A percentile compares a stretch with the other conserved stretches of the same genome.
These are phyloP conservation scores for Tulasnella sp. DNA, from an alignment of 768 basidiomycete species.

Conservation along the genomic window DNA sequence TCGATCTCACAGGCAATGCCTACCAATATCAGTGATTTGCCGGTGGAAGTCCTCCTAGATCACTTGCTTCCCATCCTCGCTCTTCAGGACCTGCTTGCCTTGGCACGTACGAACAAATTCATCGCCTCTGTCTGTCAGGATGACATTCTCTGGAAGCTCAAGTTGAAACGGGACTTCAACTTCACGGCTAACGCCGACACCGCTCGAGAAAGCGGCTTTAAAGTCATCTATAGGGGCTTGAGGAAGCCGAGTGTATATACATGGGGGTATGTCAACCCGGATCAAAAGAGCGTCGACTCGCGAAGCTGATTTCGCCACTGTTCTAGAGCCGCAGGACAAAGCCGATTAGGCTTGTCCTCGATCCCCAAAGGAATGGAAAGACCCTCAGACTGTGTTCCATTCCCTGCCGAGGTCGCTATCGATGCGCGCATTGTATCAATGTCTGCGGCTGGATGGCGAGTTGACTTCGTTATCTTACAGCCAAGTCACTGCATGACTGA, in stretches of 20 bases:
- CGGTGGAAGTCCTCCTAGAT: conserved; percentile 69
- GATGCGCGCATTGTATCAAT: conserved; percentile 58
- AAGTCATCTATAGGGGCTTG: conserved; percentile 63
- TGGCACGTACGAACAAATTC: conserved; percentile 52
- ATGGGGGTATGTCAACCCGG: conserved; percentile 45
- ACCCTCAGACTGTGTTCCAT: conserved; percentile 39
- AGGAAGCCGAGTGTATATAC: conserved; percentile 35
- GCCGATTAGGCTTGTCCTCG: conserved; percentile 47
- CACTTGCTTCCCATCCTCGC: conserved; percentile 41
- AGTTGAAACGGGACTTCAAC: conserved; percentile 60
- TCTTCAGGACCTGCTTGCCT: conserved; percentile 42
- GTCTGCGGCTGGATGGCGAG: conserved; percentile 74
- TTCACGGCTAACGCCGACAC: conserved; percentile 53
- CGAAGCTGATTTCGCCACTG: neutral
- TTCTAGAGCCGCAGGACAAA: conserved; percentile 48
- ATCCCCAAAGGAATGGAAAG: conserved; percentile 27
- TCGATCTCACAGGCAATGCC: neutral
- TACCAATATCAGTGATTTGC: conserved; percentile 38
- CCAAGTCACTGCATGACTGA: neutral
- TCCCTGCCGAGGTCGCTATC: conserved; percentile 51
- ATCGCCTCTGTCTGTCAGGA: conserved; percentile 53
- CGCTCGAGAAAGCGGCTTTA: conserved; percentile 68
- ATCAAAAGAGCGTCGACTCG: conserved; percentile 10
- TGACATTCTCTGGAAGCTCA: conserved; percentile 70
- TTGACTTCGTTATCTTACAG: conserved; percentile 7